These are phyloP conservation scores for Wickerhamiella cacticola DNA, from an alignment of 805 yeast genomes.

Conservation along the genomic window DNA sequence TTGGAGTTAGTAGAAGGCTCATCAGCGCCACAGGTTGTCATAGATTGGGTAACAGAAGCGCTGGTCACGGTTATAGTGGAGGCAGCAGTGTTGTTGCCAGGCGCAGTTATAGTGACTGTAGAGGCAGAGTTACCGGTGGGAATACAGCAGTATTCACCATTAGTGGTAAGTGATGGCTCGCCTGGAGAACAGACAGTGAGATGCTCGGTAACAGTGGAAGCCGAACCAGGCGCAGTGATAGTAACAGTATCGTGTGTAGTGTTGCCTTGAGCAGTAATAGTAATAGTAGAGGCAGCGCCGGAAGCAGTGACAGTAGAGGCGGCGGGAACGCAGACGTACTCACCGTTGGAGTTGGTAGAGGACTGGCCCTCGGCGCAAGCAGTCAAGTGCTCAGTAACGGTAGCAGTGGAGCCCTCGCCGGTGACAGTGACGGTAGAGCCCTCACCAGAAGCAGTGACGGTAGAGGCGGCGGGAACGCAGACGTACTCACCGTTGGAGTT, in stretches of 20 bases:
- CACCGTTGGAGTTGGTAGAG: slow-evolving; percentile 13
- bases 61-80: slow-evolving; percentile 4
- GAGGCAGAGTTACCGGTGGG: slow-evolving; percentile 6
- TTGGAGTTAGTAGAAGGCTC: slow-evolving; percentile 7
- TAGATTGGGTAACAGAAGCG: not conserved
- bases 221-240: slow-evolving; percentile 10
- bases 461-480: slow-evolving; percentile 14
- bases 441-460: slow-evolving; percentile 17
- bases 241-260: slow-evolving; percentile 13
- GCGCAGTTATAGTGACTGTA: slow-evolving; percentile 13
- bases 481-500: slow-evolving; percentile 1
- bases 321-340: slow-evolving; percentile 15
- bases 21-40: slow-evolving; percentile 7
- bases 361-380: slow-evolving; percentile 8
- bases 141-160: slow-evolving; percentile 5
- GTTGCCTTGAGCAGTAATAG: slow-evolving; percentile 16
- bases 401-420: slow-evolving; percentile 12
- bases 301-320: slow-evolving; percentile 15
- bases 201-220: slow-evolving; percentile 7
- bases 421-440: slow-evolving; percentile 13
- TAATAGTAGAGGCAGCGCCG: slow-evolving; percentile 13
- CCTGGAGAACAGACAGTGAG: slow-evolving; percentile 7
- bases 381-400: slow-evolving; percentile 13
- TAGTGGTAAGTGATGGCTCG: not conserved
- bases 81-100: slow-evolving; percentile 1